Conservation (phyloP, 768 basidiomycete species). For the Boletus eberwhitei region DNA sequence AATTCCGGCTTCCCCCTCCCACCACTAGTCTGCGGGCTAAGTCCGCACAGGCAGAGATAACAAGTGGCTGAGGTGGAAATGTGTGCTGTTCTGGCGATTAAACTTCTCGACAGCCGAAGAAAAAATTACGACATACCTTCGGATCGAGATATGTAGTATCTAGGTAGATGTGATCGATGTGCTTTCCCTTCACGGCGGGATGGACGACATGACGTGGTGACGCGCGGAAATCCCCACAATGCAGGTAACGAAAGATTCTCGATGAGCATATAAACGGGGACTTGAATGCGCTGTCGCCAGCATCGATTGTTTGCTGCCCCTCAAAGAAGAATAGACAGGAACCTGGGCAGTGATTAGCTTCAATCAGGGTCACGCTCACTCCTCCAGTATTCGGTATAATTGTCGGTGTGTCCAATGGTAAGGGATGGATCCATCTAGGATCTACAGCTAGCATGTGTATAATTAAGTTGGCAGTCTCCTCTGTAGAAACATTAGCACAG, state of each 20-base stretch:
- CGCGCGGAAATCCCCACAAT: constrained; percentile 93
- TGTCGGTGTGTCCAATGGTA: constrained; percentile 77
- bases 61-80: constrained; percentile 93
- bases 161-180: constrained; percentile 84
- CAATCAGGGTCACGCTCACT: constrained; percentile 88
- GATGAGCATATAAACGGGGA: constrained; percentile 68
- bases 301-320: constrained; percentile 83
- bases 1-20: constrained; percentile 35
- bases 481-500: constrained; percentile 20
- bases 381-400: constrained; percentile 80
- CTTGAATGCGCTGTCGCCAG: constrained; percentile 78
- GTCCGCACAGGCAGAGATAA: constrained; percentile 89
- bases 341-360: constrained; percentile 98
- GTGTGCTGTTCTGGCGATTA: constrained; percentile 56
- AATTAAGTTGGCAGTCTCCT: constrained; percentile 89
- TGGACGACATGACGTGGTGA: constrained; percentile 86
- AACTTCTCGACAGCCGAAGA: background rate
- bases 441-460: constrained; percentile 89
- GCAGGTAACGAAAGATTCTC: constrained; percentile 80
- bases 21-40: constrained; percentile 59
- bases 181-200: constrained; percentile 76
- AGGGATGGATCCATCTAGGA: constrained; percentile 81
- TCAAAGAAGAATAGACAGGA: constrained; percentile 94
- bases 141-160: constrained; percentile 97
- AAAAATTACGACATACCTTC: constrained; percentile 43